Conservation (phyloP, 2,329 filamentous ascomycete species). For the Pleurostoma richardsiae region DNA sequence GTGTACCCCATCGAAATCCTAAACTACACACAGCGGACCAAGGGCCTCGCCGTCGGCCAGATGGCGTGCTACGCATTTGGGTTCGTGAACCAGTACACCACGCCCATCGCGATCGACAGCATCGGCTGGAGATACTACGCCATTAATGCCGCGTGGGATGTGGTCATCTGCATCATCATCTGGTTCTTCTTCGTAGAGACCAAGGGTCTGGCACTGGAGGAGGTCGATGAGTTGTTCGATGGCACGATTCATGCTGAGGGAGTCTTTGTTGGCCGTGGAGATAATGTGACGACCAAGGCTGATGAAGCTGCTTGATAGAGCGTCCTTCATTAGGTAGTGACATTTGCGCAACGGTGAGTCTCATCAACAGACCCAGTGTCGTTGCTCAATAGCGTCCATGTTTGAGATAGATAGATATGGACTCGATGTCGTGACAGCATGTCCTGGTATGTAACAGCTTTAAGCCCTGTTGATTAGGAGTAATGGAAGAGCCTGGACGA, state of each 20-base stretch:
- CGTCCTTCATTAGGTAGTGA: too few relatives aligned
- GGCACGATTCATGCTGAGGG: conserved; percentile 5
- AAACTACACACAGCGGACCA: conserved; percentile 41
- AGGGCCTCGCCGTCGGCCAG: conserved; percentile 30
- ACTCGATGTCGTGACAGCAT: too few relatives aligned
- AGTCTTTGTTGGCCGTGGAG: background rate
- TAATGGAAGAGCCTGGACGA: too few relatives aligned
- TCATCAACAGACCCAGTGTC: too few relatives aligned
- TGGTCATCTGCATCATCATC: conserved; percentile 31
- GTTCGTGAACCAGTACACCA: conserved; percentile 36
- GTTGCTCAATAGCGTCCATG: too few relatives aligned
- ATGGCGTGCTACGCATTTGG: conserved; percentile 3
- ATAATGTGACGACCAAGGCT: background rate
- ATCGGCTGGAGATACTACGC: conserved; percentile 48
- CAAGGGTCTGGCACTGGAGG: conserved; percentile 22
- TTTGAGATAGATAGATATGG: too few relatives aligned
- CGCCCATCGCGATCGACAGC: conserved; percentile 36
- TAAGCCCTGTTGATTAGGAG: too few relatives aligned
- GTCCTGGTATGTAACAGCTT: too few relatives aligned
- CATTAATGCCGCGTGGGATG: conserved; percentile 36
- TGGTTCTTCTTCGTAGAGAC: conserved; percentile 45
- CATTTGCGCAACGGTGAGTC: too few relatives aligned
- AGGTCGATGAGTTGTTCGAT: conserved; percentile 7
- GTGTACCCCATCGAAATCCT: conserved; percentile 40
- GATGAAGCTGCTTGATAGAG: background rate